Conservation (phyloP, 176 grass and related monocot genomes). For the Zoysia japonica region DNA sequence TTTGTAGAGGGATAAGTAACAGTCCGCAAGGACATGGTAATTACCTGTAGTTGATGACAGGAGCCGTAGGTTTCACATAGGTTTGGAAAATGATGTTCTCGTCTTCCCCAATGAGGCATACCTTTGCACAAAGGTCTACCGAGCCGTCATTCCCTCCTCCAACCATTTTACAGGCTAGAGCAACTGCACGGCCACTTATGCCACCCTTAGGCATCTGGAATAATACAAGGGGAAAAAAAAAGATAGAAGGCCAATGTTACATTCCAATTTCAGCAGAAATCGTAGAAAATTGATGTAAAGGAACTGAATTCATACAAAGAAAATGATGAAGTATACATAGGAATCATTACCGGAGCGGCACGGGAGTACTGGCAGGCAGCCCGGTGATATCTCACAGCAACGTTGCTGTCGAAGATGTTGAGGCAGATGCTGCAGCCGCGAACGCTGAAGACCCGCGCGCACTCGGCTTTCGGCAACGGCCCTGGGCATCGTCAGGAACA, state of each 20-base stretch:
- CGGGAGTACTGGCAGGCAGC: conserved; percentile 69
- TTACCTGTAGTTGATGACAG: conserved; percentile 82
- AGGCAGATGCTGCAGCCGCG: conserved; percentile 81
- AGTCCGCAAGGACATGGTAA: background rate
- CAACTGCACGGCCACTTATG: conserved; percentile 49
- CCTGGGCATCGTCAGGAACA: conserved; percentile 26
- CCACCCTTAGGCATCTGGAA: conserved; percentile 58
- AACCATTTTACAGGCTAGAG: conserved; percentile 78
- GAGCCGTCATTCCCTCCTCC: conserved; percentile 80
- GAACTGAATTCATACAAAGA: background rate
- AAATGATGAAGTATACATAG: background rate
- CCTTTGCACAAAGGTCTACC: conserved; percentile 61
- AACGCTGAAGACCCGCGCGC: conserved; percentile 59
- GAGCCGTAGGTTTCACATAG: conserved; percentile 60
- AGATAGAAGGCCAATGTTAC: background rate
- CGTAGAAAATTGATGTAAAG: background rate
- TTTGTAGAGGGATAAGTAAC: background rate
- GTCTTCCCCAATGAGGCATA: conserved; percentile 75
- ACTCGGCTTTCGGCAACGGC: conserved; percentile 83
- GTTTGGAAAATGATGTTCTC: conserved; percentile 79
- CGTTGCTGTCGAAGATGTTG: conserved; percentile 64
- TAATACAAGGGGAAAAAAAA: background rate
- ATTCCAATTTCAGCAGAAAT: background rate
- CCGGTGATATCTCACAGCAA: conserved; percentile 65
- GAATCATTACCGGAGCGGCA: conserved; percentile 51